Conservation (phyloP, 768 basidiomycete genomes). For the Xerocomus brunneocitrinus region DNA sequence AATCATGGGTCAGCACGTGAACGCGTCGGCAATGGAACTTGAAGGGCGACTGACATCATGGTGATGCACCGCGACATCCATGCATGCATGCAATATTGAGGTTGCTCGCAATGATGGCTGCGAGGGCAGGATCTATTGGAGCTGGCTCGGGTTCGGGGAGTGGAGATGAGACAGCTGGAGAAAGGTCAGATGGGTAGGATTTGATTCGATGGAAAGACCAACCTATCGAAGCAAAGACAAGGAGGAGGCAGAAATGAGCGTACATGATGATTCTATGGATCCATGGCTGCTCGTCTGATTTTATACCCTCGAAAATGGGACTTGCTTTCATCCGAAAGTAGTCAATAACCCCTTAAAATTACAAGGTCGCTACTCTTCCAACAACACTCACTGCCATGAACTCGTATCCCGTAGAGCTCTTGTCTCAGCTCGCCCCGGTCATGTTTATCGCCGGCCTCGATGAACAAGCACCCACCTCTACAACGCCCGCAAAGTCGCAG, state of each 20-base stretch:
- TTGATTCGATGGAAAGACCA: background rate
- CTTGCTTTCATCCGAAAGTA: background rate
- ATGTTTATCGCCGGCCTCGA: slow-evolving; percentile 60
- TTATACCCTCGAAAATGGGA: slow-evolving; percentile 6
- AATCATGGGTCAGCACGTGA: background rate
- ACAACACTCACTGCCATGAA: slow-evolving; percentile 53
- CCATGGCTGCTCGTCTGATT: background rate
- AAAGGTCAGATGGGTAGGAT: background rate
- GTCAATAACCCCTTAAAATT: background rate
- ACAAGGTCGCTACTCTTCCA: too few relatives aligned
- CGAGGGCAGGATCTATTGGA: slow-evolving; percentile 20
- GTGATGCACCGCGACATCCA: slow-evolving; percentile 20
- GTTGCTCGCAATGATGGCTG: slow-evolving; percentile 21
- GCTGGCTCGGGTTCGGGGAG: slow-evolving; percentile 20
- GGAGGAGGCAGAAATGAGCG: slow-evolving; percentile 16
- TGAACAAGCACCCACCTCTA: background rate
- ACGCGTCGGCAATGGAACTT: background rate
- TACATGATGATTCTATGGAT: slow-evolving; percentile 9
- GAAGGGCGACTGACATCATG: slow-evolving; percentile 14
- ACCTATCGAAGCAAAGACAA: slow-evolving; percentile 21
- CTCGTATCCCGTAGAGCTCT: slow-evolving; percentile 85
- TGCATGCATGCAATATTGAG: slow-evolving; percentile 21
- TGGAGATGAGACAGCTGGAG: slow-evolving; percentile 21
- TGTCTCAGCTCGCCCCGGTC: slow-evolving; percentile 85
- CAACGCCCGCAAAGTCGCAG: slow-evolving; percentile 29